Base-by-base conservation (phyloP, 1,284 basidiomycete species). In the Fomitopsis pinicola region DNA sequence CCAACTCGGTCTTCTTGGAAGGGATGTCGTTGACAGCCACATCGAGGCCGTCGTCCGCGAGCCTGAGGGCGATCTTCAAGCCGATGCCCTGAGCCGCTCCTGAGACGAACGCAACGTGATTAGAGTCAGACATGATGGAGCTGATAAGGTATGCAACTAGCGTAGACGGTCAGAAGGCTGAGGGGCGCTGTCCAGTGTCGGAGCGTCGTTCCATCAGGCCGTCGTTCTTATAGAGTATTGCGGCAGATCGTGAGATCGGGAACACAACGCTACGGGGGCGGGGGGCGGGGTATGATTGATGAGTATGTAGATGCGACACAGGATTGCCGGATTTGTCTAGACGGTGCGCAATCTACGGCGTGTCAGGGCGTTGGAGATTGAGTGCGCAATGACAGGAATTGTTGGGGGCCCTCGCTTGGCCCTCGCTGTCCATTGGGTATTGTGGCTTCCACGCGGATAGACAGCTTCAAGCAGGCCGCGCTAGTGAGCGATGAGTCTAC, bases 41-140 rank as follows among this genome's bases (percentile, higher is more conserved):
- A 48, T 76, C 69, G 38, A 77, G 68, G 2, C 78, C 80, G 59
- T 81, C 79, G 3, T 67, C 58, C 1, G 79, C 77, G 5, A 81
- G 72, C 0, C 75, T 71, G 0, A 77, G 65, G 17, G 75, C 75
- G 42, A 78, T 76, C 12, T 75, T 73, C 5, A 69, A 66, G 0
- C 79, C 79, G 42, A 80, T 75, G 9, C 78, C 79, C 48, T 72
- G 70, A 5, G 71, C 68, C 8, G 71, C 71, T 2, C 76, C 77
- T 1, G 77, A 77, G 9, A 78, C 68, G 53, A 77, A 57, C 1
- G 73, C 75, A 26, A 63, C 42, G 48, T 59, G 58, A 28, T 54
- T 33, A 45, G 40, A 35, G 28, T 35, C 33, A 26, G 52, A 36
- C 52, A 54, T 22, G 22, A 2, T 22, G 22, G 22, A 22, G 22